Evolutionary conservation across 192 early-diverging fungal species (phyloP).

Genomic region (Backusella morwellensis): DNA sequence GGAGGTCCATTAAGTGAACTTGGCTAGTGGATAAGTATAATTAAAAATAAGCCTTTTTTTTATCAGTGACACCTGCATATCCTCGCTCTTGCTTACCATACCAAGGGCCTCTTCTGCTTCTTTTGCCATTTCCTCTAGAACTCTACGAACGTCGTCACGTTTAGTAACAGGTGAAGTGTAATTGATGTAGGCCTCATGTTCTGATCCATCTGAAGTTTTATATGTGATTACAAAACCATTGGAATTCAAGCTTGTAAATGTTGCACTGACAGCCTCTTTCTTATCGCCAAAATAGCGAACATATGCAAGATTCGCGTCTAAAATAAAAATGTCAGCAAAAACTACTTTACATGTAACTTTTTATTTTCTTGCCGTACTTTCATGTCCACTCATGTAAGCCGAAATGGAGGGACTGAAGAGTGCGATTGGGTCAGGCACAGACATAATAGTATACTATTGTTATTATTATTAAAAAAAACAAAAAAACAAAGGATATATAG

Average conservation of each 20-base stretch:
- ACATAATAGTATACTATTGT: neutral
- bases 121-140: constrained; percentile 43
- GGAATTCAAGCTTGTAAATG: constrained; percentile 34
- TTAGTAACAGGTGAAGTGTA: constrained; percentile 29
- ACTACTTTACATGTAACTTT: neutral
- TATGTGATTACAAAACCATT: constrained; percentile 31
- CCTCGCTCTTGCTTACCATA: constrained; percentile 25
- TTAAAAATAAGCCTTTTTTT: neutral
- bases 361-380: constrained; percentile 9
- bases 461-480: neutral
- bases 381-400: constrained; percentile 42
- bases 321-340: neutral
- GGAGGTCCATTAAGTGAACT: constrained; percentile 38
- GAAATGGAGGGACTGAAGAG: constrained; percentile 28
- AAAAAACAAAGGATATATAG: neutral
- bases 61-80: neutral
- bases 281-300: constrained; percentile 36
- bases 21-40: constrained; percentile 16
- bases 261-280: constrained; percentile 27
- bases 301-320: constrained; percentile 38
- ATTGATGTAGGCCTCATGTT: constrained; percentile 20
- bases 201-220: constrained; percentile 13
- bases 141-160: constrained; percentile 39
- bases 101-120: constrained; percentile 42
- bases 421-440: constrained; percentile 28